These are phyloP conservation scores for Aschersonia sp. DNA, from an alignment of 2,329 filamentous ascomycete genomes.

Conservation along the genomic window DNA sequence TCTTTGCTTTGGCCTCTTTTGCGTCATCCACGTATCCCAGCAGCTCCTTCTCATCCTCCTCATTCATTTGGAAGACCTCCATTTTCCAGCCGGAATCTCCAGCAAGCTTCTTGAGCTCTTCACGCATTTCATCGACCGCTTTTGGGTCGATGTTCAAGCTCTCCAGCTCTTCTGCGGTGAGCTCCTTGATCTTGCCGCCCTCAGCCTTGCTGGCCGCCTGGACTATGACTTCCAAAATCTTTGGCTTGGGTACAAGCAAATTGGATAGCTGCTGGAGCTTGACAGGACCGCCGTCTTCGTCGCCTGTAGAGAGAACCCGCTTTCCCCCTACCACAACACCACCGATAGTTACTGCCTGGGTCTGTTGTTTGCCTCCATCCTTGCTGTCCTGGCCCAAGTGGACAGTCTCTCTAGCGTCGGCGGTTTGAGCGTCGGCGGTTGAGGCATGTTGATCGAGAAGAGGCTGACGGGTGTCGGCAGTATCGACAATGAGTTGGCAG, in stretches of 20 bases:
- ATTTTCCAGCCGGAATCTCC: conserved; percentile 64
- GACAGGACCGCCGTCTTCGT: conserved; percentile 31
- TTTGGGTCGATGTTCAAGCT: conserved; percentile 51
- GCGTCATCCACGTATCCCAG: conserved; percentile 50
- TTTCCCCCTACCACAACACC: conserved; percentile 38
- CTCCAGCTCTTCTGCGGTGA: conserved; percentile 53
- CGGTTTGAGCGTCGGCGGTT: conserved; percentile 15
- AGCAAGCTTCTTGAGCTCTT: conserved; percentile 53
- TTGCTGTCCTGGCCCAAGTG: conserved; percentile 5
- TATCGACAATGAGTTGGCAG: conserved; percentile 54
- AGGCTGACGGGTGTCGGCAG: conserved; percentile 27
- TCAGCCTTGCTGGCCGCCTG: conserved; percentile 33
- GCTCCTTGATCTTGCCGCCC: conserved; percentile 43
- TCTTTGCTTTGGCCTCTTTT: conserved; percentile 11
- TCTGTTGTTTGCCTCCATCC: conserved; percentile 2
- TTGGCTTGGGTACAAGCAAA: conserved; percentile 13
- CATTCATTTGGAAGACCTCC: conserved; percentile 57
- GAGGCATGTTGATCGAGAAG: conserved; percentile 18
- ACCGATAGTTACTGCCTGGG: conserved; percentile 27
- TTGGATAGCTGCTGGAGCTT: conserved; percentile 19
- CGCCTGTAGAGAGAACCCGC: conserved; percentile 28
- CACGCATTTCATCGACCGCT: conserved; percentile 53
- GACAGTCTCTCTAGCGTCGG: background rate
- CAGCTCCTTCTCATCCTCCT: conserved; percentile 42
- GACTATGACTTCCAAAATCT: conserved; percentile 25